phyloP scores from a whole-genome alignment of 2,329 filamentous ascomycete species.

The Graphilbum sp. region DNA sequence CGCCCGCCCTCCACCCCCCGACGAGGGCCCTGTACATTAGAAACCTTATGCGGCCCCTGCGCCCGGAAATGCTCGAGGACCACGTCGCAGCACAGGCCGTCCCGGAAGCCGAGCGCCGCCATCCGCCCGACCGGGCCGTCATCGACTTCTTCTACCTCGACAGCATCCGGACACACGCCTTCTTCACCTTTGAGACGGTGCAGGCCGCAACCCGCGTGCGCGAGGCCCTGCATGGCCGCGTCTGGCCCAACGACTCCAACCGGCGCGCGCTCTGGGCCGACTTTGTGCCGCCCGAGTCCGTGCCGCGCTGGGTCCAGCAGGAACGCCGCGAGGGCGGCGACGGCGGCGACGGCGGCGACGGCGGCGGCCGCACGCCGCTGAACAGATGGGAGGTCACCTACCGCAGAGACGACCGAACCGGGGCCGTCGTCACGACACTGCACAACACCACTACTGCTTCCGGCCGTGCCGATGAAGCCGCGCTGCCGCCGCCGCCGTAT shows the following conservation, averaged over 20 bases:
- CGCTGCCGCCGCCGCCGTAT: too few species aligned
- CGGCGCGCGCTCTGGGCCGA: constrained; percentile 78
- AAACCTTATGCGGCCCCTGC: constrained; percentile 77
- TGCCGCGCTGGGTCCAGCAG: constrained; percentile 55
- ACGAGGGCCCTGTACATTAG: constrained; percentile 75
- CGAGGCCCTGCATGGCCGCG: constrained; percentile 54
- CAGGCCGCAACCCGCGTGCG: constrained; percentile 64
- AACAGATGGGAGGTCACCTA: constrained; percentile 62
- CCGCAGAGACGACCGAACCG: constrained; percentile 28
- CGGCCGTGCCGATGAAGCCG: too few species aligned
- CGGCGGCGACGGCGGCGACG: constrained; percentile 14
- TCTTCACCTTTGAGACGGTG: constrained; percentile 54
- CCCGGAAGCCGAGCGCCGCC: too few species aligned
- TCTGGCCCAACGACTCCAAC: constrained; percentile 78
- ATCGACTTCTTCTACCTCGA: constrained; percentile 66
- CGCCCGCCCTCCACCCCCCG: constrained; percentile 50
- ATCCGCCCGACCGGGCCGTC: constrained; percentile 32
- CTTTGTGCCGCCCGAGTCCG: constrained; percentile 64
- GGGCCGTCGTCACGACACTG: constrained; percentile 37
- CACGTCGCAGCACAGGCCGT: constrained; percentile 57
- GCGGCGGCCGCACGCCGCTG: constrained; percentile 4
- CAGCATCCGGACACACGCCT: constrained; percentile 72
- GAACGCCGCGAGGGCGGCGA: constrained; percentile 36
- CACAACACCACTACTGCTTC: constrained; percentile 21
- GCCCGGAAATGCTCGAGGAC: constrained; percentile 45